Evolutionary conservation across 306 rosid species (phyloP).

Genomic region (Casuarina cunninghamiana): DNA sequence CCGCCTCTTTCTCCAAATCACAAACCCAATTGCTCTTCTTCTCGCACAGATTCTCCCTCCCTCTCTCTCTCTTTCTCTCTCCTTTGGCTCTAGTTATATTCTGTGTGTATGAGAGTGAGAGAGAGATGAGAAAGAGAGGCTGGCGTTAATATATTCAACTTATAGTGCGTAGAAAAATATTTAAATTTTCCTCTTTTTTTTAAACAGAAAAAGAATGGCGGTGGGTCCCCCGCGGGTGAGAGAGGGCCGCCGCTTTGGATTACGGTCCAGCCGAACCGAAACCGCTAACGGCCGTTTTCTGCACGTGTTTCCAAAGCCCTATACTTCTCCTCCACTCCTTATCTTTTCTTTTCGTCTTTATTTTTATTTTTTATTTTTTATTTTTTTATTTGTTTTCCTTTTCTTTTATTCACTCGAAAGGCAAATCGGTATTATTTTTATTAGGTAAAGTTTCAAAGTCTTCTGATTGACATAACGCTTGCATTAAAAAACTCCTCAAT

Average conservation of each 20-base stretch:
- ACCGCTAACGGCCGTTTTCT: constrained; percentile 32
- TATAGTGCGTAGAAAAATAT: constrained; percentile 13
- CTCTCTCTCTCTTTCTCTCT: constrained; percentile 34
- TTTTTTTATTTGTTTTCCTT: too few relatives aligned
- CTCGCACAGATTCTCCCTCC: constrained; percentile 7
- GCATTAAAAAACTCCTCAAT: too few relatives aligned
- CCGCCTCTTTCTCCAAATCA: constrained; percentile 9
- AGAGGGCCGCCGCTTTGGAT: constrained; percentile 28
- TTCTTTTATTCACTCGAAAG: too few relatives aligned
- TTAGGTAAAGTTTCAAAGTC: too few relatives aligned
- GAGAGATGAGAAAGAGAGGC: not conserved
- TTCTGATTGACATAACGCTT: too few relatives aligned
- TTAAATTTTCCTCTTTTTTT: constrained; percentile 2
- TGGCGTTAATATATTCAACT: constrained; percentile 8
- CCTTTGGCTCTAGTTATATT: constrained; percentile 37
- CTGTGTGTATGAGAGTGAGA: constrained; percentile 29
- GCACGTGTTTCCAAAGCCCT: constrained; percentile 41
- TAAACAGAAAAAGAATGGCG: not conserved
- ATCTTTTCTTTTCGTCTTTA: not conserved
- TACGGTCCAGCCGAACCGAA: constrained; percentile 32
- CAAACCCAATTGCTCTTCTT: constrained; percentile 2
- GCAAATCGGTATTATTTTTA: too few relatives aligned
- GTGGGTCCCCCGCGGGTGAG: constrained; percentile 32
- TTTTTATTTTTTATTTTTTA: too few relatives aligned
- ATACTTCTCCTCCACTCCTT: too few relatives aligned